Evolutionary conservation across 306 rosid species (phyloP).

Genomic region (Adenanthera pavonina): DNA sequence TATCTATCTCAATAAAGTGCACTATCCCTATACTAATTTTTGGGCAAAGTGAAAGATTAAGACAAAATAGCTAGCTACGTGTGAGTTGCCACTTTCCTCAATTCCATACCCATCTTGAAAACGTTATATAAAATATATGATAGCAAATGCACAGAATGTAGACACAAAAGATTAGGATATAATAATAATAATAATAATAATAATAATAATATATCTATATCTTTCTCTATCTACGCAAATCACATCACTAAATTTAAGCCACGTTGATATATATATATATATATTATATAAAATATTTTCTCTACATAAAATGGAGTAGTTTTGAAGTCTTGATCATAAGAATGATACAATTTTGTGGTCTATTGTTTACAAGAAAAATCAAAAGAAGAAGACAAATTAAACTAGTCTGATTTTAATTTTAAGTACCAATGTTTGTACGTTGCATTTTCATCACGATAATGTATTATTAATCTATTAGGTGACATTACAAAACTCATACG

Average conservation of each 20-base stretch:
- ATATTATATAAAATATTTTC: not conserved
- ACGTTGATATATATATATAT: too few species aligned
- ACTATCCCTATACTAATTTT: not conserved
- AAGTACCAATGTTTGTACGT: not conserved
- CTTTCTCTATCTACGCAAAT: too few species aligned
- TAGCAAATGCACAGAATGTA: constrained; percentile 4
- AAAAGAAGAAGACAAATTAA: not conserved
- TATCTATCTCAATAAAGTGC: constrained; percentile 3
- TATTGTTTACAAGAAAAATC: not conserved
- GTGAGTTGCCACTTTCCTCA: not conserved
- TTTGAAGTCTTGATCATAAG: not conserved
- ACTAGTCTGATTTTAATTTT: not conserved
- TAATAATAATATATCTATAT: too few species aligned
- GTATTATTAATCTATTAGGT: not conserved
- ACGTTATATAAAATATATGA: not conserved
- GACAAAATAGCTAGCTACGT: constrained; percentile 14
- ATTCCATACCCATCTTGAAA: not conserved
- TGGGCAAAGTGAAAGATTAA: constrained; percentile 1
- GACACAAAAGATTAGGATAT: not conserved
- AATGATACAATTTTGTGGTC: not conserved
- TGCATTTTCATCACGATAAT: not conserved
- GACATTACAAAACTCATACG: constrained; percentile 1
- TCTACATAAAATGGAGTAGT: not conserved
- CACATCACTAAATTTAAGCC: too few species aligned
- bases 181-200: not conserved